Evolutionary conservation across 441 rosid species (phyloP), one percentile per base, ranked within the genome.

Genomic region (Manihot esculenta): DNA sequence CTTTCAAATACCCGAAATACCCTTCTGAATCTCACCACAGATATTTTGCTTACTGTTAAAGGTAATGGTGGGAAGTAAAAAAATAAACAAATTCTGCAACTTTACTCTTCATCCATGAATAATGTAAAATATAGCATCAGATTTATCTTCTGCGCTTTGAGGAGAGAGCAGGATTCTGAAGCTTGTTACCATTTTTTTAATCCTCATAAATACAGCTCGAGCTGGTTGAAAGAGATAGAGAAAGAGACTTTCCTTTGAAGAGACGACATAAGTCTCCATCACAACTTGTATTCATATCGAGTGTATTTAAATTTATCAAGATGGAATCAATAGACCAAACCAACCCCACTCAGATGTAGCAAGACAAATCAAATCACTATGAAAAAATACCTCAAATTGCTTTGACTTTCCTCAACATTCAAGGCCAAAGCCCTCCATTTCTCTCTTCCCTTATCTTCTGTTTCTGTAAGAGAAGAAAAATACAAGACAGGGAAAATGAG

Each of bases 231-330:
- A 75, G 41, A 70, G 74, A 73, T 67, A 74, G 42, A 64, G 71
- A 66, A 49, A 69, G 69, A 84, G 75, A 79, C 90, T 88, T 94
- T 76, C 69, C 86, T 90, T 94, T 74, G 85, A 92, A 92, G 97
- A 88, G 90, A 94, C 81, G 97, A 75, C 75, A 81, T 10, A 45
- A 79, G 94, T 89, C 92, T 70, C 86, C 75, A 70, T 90, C 94
- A 73, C 77, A 88, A 84, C 85, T 84, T 80, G 85, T 77, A 66
- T 66, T 55, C 63, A 68, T 27, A 47, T 70, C 58, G 81, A 75
- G 84, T 82, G 80, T 70, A 84, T 68, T 82, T 74, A 74, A 86
- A 86, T 75, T 76, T 63, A 72, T 68, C 66, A 62, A 66, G 69
- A 33, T 76, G 62, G 61, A 76, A 78, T 75, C 53, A 14, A 61